These are phyloP conservation scores for Talaromyces marneffei DNA, from an alignment of 2,329 filamentous ascomycete genomes.

Conservation along the genomic window DNA sequence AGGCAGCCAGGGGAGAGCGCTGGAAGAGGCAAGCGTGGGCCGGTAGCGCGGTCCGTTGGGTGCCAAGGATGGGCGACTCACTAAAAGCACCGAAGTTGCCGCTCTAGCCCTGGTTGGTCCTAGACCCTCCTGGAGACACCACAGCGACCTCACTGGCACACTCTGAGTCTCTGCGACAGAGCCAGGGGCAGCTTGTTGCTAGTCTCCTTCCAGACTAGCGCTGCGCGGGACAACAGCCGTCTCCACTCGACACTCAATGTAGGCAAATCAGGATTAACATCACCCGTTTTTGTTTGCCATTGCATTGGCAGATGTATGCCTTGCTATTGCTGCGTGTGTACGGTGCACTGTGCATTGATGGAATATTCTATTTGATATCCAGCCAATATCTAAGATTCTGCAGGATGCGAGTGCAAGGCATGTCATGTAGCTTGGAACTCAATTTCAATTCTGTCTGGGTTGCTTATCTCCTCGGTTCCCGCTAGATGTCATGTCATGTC, in stretches of 20 bases:
- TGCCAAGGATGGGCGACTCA: no score
- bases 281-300: no score
- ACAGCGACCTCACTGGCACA: no score
- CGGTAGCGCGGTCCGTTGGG: constrained; percentile 3
- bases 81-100: no score
- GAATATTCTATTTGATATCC: not conserved
- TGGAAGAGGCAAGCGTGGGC: constrained; percentile 4
- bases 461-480: not conserved
- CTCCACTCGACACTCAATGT: not conserved
- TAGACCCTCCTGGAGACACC: no score
- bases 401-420: not conserved
- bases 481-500: no score
- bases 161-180: not conserved
- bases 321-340: no score
- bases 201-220: not conserved
- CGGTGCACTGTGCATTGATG: not conserved
- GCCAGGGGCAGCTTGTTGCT: not conserved
- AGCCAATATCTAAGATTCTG: not conserved
- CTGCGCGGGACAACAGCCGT: not conserved
- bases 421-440: not conserved
- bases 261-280: no score
- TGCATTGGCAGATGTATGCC: no score
- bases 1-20: constrained; percentile 1
- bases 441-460: not conserved
- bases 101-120: not conserved